phyloP scores from a whole-genome alignment of 176 grass and related monocot species.

The Oryza officinalis region DNA sequence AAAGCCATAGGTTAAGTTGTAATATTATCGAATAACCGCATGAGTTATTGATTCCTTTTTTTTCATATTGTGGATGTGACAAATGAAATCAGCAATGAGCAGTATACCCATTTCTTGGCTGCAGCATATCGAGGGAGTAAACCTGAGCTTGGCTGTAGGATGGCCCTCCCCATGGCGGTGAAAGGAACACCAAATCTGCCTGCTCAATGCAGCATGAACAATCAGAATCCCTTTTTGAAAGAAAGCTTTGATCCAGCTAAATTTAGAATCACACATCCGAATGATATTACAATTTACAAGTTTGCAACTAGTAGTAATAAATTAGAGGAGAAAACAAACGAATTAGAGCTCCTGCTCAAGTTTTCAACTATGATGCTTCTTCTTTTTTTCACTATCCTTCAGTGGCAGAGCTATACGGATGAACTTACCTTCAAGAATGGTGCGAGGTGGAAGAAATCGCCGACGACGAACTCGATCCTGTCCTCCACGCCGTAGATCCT shows the following conservation, averaged over 20 bases:
- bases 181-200: slow-evolving; percentile 77
- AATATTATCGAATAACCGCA: background rate
- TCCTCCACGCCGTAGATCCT: slow-evolving; percentile 69
- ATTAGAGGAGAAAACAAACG: too few species aligned
- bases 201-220: slow-evolving; percentile 9
- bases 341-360: background rate
- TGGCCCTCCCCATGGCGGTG: slow-evolving; percentile 83
- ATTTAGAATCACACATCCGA: background rate
- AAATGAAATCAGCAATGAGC: background rate
- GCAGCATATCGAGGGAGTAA: slow-evolving; percentile 71
- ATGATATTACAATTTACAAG: background rate
- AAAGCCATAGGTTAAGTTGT: background rate
- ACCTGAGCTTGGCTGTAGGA: slow-evolving; percentile 44
- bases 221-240: slow-evolving; percentile 7
- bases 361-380: background rate
- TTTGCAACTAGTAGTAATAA: too few species aligned
- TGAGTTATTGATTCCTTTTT: background rate
- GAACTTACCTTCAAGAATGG: slow-evolving; percentile 49
- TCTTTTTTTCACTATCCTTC: background rate
- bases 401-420: too few species aligned
- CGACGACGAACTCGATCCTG: slow-evolving; percentile 63
- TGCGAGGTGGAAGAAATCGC: slow-evolving; percentile 64
- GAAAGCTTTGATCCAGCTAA: background rate
- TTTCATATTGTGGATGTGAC: background rate
- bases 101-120: slow-evolving; percentile 63